These are phyloP conservation scores for Pleurotus tuoliensis DNA, from an alignment of 768 basidiomycete genomes.

Conservation along the genomic window DNA sequence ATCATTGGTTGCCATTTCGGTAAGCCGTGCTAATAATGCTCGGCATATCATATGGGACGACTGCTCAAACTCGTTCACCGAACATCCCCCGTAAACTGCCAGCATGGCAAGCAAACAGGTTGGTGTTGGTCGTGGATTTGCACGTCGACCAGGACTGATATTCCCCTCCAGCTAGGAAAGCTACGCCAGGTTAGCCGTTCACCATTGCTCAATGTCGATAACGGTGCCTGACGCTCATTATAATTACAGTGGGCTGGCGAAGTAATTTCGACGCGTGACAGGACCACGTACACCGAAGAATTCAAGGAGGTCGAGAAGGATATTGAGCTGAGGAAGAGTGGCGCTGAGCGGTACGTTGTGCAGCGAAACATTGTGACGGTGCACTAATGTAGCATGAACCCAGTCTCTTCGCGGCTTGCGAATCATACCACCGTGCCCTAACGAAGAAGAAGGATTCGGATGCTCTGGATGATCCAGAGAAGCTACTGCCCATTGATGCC, in stretches of 20 bases:
- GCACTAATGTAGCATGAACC: too few relatives aligned
- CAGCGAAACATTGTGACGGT: background rate
- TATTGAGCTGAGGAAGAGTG: conserved; percentile 74
- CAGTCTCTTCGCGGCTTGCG: conserved; percentile 71
- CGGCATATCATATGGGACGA: background rate
- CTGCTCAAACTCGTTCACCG: background rate
- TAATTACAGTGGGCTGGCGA: conserved; percentile 78
- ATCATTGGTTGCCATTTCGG: background rate
- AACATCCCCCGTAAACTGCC: conserved; percentile 3
- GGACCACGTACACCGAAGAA: conserved; percentile 72
- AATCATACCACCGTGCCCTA: conserved; percentile 65
- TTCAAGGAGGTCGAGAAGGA: conserved; percentile 81
- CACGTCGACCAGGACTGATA: background rate
- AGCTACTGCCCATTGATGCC: conserved; percentile 72
- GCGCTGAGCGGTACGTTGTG: conserved; percentile 60
- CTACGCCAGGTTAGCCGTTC: conserved; percentile 59
- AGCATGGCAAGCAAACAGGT: conserved; percentile 69
- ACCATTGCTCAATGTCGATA: too few relatives aligned
- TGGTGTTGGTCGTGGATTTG: conserved; percentile 13
- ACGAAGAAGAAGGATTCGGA: conserved; percentile 63
- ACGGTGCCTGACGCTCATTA: conserved; percentile 24
- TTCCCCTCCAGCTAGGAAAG: conserved; percentile 60
- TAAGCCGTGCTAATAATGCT: conserved; percentile 2
- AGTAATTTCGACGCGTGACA: conserved; percentile 81
- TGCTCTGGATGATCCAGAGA: conserved; percentile 50